phyloP scores from a whole-genome alignment of 768 basidiomycete species.

The Lactarius deliciosus region DNA sequence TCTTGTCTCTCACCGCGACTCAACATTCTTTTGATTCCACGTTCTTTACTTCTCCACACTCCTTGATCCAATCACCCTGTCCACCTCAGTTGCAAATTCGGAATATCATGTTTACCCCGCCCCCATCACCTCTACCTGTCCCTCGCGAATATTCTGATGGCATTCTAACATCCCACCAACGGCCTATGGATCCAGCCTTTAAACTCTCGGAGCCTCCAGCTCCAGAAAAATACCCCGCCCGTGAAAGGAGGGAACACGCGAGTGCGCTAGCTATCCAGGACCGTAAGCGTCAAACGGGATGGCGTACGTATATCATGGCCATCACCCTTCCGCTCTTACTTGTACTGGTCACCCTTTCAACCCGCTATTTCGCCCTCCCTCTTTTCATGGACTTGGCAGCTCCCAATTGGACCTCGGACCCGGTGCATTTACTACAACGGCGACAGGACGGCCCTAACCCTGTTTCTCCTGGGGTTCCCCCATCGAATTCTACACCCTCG shows the following conservation, averaged over 20 bases:
- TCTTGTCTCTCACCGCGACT: background rate
- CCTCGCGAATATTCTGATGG: conserved; percentile 20
- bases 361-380: conserved; percentile 52
- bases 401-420: conserved; percentile 22
- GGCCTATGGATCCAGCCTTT: conserved; percentile 4
- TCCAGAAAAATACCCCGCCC: conserved; percentile 10
- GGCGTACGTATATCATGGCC: conserved; percentile 51
- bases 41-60: conserved; percentile 12
- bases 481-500: background rate
- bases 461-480: background rate
- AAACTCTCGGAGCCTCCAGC: conserved; percentile 22
- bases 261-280: conserved; percentile 1
- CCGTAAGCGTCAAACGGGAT: conserved; percentile 45
- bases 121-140: conserved; percentile 42
- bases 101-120: conserved; percentile 40
- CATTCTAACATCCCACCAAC: conserved; percentile 8
- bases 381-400: conserved; percentile 45
- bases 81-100: background rate
- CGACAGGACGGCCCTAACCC: conserved; percentile 7
- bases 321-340: conserved; percentile 57
- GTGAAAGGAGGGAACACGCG: conserved; percentile 2
- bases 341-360: conserved; percentile 52
- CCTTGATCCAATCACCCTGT: background rate
- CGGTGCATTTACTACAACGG: conserved; percentile 12
- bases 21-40: conserved; percentile 21